Base-by-base conservation (phyloP, 352 stramenopile genomes). In the Lagenidium giganteum region DNA sequence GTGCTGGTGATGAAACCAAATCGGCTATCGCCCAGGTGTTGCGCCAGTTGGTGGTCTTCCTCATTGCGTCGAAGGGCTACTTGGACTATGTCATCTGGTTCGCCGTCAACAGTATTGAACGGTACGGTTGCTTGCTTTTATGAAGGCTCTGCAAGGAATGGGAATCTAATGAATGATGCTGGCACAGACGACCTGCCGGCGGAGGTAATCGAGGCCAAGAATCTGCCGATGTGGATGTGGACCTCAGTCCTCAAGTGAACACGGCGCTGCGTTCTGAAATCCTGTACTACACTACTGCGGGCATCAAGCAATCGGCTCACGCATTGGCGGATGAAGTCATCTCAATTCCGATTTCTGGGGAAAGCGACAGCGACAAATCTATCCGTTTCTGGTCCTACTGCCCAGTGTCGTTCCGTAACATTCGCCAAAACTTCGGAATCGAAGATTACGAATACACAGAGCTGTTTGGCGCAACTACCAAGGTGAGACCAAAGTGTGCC, bases 71-170 rank as follows among this genome's bases (percentile, higher is more conserved):
- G 6, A 92, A 87, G 41, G 80, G 80, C 4, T 95, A 93, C 42
- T 44, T 93, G 25, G 81, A 95, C 54, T 95, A 87, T 42, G 82
- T 95, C 20, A 92, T 95, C 47, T 95, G 83, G 83, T 95, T 95
- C 31, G 81, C 78, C 14, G 79, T 95, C 38, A 95, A 95, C 70
- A 93, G 80, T 45, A 90, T 92, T 27, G 74, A 94, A 42, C 64
- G 70, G 68, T 80, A 61, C 32, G 58, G 43, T 2, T 16, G 24
- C 8, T 26, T 5, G 21, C 16, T 4, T 38, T 20, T 14, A 34
- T 16, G 5, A 37, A 23, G n/a, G 17, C 12, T 11, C 21, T 17
- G 24, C 14, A 4, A 35, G 18, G 13, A 20, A 13, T 21, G 21
- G 8, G 33, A 14, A 17, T 21, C 21, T 33, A 16, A 17, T 24